Evolutionary conservation across 768 basidiomycete species (phyloP).

Genomic region (Strobilomyces dryophilus): DNA sequence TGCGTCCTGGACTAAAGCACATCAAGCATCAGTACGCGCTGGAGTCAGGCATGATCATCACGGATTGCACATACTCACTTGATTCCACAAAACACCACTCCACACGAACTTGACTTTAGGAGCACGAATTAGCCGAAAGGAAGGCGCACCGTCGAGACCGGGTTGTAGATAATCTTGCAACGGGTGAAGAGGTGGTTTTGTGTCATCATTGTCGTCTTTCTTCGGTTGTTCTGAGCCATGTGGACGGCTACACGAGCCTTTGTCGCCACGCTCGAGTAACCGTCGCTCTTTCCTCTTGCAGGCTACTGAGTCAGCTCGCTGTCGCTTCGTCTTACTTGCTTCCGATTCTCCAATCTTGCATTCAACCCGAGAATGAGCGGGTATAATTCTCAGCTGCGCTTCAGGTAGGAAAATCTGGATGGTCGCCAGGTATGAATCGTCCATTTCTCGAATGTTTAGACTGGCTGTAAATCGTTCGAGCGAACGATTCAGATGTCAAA

Average conservation of each 20-base stretch:
- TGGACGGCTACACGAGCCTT: neutral
- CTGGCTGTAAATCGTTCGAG: too few relatives aligned
- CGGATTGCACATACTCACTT: conserved; percentile 46
- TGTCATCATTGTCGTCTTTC: conserved; percentile 48
- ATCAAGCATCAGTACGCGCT: neutral
- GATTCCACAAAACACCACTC: conserved; percentile 83
- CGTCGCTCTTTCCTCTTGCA: neutral
- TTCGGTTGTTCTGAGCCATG: conserved; percentile 29
- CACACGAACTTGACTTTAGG: neutral
- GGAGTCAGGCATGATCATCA: neutral
- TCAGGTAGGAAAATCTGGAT: conserved; percentile 11
- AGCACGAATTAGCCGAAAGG: neutral
- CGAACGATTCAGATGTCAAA: too few relatives aligned
- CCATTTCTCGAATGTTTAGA: neutral
- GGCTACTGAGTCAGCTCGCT: neutral
- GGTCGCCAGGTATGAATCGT: neutral
- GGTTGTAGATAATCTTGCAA: conserved; percentile 50
- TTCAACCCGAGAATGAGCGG: neutral
- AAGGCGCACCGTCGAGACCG: conserved; percentile 52
- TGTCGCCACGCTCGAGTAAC: neutral
- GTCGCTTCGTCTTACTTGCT: neutral
- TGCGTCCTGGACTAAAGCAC: conserved; percentile 55
- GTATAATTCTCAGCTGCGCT: neutral
- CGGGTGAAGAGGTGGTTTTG: conserved; percentile 46
- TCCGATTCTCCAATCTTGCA: neutral